Base-by-base conservation (phyloP, 2,329 filamentous ascomycete species). In the Dryadomyces sulphureus region DNA sequence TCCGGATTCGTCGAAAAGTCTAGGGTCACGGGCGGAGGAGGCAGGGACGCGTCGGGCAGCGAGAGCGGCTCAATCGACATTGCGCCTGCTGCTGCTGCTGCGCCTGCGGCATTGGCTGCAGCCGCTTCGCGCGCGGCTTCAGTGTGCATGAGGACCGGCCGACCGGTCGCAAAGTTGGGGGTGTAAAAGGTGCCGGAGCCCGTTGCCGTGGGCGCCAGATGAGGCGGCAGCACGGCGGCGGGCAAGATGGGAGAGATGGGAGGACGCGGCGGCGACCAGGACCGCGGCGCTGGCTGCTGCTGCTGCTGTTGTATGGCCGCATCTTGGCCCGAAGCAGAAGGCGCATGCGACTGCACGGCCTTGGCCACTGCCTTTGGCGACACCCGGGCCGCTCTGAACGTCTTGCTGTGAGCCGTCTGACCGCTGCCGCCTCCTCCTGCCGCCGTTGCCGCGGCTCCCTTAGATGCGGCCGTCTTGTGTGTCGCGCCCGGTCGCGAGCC, bases 1-100 rank as follows among this genome's bases (percentile, higher is more conserved):
- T 96, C 90, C 7, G 86, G 80, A 57, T 94, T 94, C 46, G 65
- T 62, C 52, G 74, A 69, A 50, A 80, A 77, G 54, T 73, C 68
- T 48, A 81, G 67, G 39, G 75, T 67, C 35, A 67, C 62, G 0
- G 70, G 69, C 2, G 66, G 64, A 4, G 72, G 72, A 2, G 72
- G 67, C 1, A 63, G 50, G 3, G 47, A 38, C 3, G 32, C 25
- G 32, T 45, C 40, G 9, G 34, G n/a, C 4, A 32, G 17, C 6
- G 25, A 36, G 9, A 20, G 22, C 2, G 43, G 4, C 6, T 19
- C 21, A 16, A 21, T n/a, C 7, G 47, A 2, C 17, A 19, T 17
- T 1, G 30, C 39, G 2, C 19, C 20, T 2, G 41, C 42, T 1
- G 48, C 41, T 1, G 32, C 41, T 2, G 41, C 41, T 2, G 48